A percentile compares a stretch with the other conserved stretches of the same genome.
phyloP scores from a whole-genome alignment of 2,329 filamentous ascomycete species.

The Botryotinia calthae region DNA sequence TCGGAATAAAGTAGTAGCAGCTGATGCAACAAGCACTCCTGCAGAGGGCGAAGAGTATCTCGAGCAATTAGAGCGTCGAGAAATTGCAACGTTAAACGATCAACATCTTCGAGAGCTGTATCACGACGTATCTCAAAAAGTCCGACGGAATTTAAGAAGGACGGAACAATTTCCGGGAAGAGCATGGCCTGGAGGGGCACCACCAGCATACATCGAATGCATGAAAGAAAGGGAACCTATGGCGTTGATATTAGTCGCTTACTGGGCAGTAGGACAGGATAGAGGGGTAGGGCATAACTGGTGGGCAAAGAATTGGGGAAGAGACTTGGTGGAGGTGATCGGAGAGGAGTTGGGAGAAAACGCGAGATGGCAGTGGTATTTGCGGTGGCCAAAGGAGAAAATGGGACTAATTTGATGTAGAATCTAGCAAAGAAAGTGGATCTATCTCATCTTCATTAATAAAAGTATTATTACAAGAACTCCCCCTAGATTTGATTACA shows the following conservation, averaged over 20 bases:
- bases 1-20: background rate
- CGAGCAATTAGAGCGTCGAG: background rate
- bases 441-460: background rate
- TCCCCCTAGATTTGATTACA: background rate
- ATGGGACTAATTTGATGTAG: background rate
- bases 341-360: background rate
- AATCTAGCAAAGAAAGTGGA: background rate
- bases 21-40: background rate
- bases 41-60: slow-evolving; percentile 11
- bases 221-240: slow-evolving; percentile 14
- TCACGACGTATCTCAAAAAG: background rate
- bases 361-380: slow-evolving; percentile 1
- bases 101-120: background rate
- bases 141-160: slow-evolving; percentile 7
- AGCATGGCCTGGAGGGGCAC: slow-evolving; percentile 2
- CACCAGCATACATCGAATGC: slow-evolving; percentile 7
- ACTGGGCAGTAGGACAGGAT: slow-evolving; percentile 16
- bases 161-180: slow-evolving; percentile 1
- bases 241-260: slow-evolving; percentile 12
- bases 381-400: slow-evolving; percentile 12
- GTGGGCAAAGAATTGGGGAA: slow-evolving; percentile 16
- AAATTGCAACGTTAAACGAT: background rate
- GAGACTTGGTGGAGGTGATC: slow-evolving; percentile 3
- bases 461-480: background rate
- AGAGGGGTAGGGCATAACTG: slow-evolving; percentile 16